Percentiles rank a stretch among this genome's conserved stretches.
These are phyloP conservation scores for Colletotrichum sp. DNA, from an alignment of 2,329 filamentous ascomycete genomes.

Conservation along the genomic window DNA sequence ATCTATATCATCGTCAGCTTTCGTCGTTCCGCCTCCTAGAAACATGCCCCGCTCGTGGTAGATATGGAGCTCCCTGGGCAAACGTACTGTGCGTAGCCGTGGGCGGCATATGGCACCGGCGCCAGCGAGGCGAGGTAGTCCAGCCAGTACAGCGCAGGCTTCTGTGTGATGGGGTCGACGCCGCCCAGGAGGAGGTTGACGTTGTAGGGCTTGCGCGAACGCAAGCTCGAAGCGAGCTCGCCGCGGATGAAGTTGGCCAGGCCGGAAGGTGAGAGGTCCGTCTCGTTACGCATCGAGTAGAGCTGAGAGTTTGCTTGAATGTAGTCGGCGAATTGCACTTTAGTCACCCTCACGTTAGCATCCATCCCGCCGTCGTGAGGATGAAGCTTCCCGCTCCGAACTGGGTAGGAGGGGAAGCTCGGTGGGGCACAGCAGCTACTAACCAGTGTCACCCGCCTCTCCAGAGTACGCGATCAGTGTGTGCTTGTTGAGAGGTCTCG, in stretches of 20 bases:
- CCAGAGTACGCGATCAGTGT: slow-evolving; percentile 95
- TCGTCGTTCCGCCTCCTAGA: not conserved
- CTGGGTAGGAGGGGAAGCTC: not conserved
- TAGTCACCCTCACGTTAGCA: slow-evolving; percentile 14
- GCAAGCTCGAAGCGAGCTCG: slow-evolving; percentile 88
- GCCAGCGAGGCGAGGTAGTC: slow-evolving; percentile 94
- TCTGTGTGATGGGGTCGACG: slow-evolving; percentile 88
- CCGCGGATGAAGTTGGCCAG: slow-evolving; percentile 93
- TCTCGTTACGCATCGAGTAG: slow-evolving; percentile 97
- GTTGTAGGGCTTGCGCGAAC: slow-evolving; percentile 92
- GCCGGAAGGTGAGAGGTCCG: slow-evolving; percentile 86
- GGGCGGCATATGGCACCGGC: slow-evolving; percentile 90
- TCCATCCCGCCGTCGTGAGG: not conserved
- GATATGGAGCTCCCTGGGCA: slow-evolving; percentile 25
- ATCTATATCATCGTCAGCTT: slow-evolving; percentile 56
- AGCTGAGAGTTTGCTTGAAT: slow-evolving; percentile 98
- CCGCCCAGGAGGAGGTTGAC: slow-evolving; percentile 96
- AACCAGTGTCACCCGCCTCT: slow-evolving; percentile 94
- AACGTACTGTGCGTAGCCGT: slow-evolving; percentile 93
- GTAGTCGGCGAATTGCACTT: slow-evolving; percentile 99
- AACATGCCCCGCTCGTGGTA: not conserved
- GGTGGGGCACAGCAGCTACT: slow-evolving; percentile 25
- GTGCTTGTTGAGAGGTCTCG: slow-evolving; percentile 87
- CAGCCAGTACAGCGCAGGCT: slow-evolving; percentile 94
- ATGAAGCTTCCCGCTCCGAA: not conserved